Evolutionary conservation across 441 rosid genomes (phyloP), one percentile per base, ranked within the genome.

Genomic region (Populus tomentosa): DNA sequence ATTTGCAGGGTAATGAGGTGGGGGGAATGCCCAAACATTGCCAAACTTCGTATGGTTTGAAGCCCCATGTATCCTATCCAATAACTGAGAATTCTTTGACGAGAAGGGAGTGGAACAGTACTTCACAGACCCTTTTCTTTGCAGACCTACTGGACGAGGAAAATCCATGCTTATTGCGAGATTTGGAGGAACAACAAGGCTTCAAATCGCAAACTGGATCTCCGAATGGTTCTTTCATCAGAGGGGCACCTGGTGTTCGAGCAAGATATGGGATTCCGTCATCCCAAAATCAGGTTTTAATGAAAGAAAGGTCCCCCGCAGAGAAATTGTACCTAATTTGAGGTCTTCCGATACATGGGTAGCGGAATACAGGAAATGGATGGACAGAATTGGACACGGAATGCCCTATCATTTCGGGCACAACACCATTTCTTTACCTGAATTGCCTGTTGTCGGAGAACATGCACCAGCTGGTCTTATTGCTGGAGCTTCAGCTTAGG

Each of bases 141-240:
- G 97, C 76, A 87, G 99, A 42, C 16, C 99, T 26, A 90, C 95
- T 0, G 99, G 98, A 67, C 97, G 90, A 85, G 98, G 98, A 68
- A 95, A 93, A 77, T 92, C 97, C 53, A 95, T 93, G 99, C 94
- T 93, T 42, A 89, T 95, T 74, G 97, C 97, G 93, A 84, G 80
- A 90, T 65, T 76, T 95, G 61, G 79, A 92, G 82, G 91, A 86
- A 80, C 95, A 89, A 84, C 88, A 87, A 76, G 91, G 89, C 66
- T 95, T 98, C 33, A 93, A 97, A 0, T 92, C 88, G 78, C 53
- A 42, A 42, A 42, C 50, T 42, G 50, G 50, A 10, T 42, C 50
- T 4, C 50, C 50, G 89, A 92, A 50, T 81, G 93, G 74, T 95
- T 92, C 80, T 83, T 90, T 0, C 88, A 91, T 66, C 71, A 92